These are phyloP conservation scores for Pseudogymnoascus sp. DNA, from an alignment of 2,329 filamentous ascomycete species.

Conservation along the genomic window DNA sequence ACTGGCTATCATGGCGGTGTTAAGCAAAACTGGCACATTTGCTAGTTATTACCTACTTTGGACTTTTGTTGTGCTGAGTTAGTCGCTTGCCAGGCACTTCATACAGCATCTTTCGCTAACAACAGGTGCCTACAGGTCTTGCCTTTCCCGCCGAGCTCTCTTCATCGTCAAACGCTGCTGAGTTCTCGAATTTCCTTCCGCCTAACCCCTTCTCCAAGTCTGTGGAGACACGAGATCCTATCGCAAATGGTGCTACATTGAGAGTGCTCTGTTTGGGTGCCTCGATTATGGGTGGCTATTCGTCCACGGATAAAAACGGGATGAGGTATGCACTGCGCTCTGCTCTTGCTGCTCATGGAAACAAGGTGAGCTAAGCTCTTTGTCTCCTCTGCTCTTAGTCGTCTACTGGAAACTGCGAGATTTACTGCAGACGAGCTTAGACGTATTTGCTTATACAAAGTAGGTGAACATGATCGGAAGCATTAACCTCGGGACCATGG, in stretches of 20 bases:
- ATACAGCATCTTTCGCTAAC: neutral
- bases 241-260: neutral
- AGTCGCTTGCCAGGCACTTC: neutral
- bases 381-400: neutral
- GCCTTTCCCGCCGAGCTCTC: neutral
- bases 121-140: neutral
- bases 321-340: conserved; percentile 15
- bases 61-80: neutral
- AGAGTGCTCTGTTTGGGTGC: conserved; percentile 15
- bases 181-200: neutral
- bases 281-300: conserved; percentile 15
- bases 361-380: conserved; percentile 3
- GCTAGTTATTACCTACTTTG: neutral
- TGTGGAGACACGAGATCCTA: neutral
- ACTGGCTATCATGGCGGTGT: neutral
- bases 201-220: neutral
- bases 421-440: neutral
- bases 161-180: neutral
- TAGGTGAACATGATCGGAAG: conserved; percentile 16
- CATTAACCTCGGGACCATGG: conserved; percentile 13
- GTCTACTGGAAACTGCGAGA: neutral
- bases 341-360: conserved; percentile 13
- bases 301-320: conserved; percentile 14
- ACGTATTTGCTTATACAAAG: neutral
- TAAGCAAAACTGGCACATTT: neutral